Evolutionary conservation across 2,329 filamentous ascomycete species (phyloP).

Genomic region (Cercospora brassicicola): DNA sequence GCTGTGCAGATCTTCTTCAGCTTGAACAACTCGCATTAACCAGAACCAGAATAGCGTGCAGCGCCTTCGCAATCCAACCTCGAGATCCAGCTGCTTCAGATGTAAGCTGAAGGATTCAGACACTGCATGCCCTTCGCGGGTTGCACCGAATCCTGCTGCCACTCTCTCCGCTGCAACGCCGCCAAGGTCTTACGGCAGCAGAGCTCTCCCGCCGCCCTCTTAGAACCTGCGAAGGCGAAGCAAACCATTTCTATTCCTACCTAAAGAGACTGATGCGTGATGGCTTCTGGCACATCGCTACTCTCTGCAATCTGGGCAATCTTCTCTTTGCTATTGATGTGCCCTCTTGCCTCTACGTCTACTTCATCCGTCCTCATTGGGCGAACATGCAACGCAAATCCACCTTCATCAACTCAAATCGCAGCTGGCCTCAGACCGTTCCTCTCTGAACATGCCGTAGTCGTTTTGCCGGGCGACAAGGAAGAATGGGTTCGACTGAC

Average conservation of each 20-base stretch:
- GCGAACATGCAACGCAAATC: background rate
- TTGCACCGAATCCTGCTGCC: background rate
- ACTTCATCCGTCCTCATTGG: background rate
- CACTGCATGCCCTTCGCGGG: background rate
- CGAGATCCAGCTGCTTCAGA: background rate
- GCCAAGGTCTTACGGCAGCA: background rate
- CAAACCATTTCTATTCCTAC: background rate
- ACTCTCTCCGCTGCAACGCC: background rate
- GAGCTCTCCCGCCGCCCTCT: background rate
- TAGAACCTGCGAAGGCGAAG: background rate
- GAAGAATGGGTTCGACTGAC: background rate
- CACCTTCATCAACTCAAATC: background rate
- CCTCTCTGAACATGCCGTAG: background rate
- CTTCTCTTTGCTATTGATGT: background rate
- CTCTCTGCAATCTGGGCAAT: background rate
- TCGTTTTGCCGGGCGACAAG: background rate
- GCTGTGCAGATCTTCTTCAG: background rate
- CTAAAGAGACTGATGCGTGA: background rate
- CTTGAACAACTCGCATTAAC: background rate
- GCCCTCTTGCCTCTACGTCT: background rate
- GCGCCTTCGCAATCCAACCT: background rate
- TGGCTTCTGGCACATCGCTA: background rate
- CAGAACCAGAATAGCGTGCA: background rate
- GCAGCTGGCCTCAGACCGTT: background rate
- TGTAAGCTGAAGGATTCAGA: background rate